Conservation (phyloP, 1,284 basidiomycete genomes). For the Austropuccinia psidii region DNA sequence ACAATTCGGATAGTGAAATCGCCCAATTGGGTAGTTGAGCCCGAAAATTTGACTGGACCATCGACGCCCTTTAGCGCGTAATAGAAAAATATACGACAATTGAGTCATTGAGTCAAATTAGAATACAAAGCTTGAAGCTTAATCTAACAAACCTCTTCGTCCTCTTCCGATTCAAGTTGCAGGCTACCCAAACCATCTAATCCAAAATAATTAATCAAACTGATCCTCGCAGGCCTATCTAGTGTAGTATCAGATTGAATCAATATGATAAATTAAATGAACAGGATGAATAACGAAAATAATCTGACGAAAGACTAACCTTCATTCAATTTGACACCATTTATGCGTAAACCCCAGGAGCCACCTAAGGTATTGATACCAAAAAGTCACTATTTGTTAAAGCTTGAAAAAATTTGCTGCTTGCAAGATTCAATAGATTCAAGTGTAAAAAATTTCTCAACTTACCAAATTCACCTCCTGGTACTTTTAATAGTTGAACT, state of each 20-base stretch:
- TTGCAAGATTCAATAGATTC: too few species aligned
- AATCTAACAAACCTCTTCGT: constrained; percentile 59
- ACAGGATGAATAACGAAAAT: neutral
- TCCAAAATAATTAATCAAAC: constrained; percentile 75
- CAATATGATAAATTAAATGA: neutral
- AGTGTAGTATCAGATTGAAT: constrained; percentile 45
- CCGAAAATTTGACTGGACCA: constrained; percentile 61
- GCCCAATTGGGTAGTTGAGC: constrained; percentile 66
- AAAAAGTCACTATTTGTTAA: neutral
- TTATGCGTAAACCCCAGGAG: constrained; percentile 8
- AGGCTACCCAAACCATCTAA: constrained; percentile 75
- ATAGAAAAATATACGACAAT: constrained; percentile 38
- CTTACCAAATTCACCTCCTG: constrained; percentile 60
- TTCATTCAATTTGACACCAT: constrained; percentile 20
- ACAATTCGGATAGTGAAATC: constrained; percentile 70
- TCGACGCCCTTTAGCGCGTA: constrained; percentile 58
- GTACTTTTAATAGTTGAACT: constrained; percentile 73
- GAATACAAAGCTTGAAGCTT: neutral
- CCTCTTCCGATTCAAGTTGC: constrained; percentile 65
- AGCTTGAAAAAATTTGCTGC: constrained; percentile 16
- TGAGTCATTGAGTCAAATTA: constrained; percentile 8
- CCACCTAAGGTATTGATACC: neutral
- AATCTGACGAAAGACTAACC: neutral
- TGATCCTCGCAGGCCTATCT: constrained; percentile 57
- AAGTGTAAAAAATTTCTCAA: too few species aligned